Evolutionary conservation across 2,329 filamentous ascomycete genomes (phyloP), one percentile per base, ranked within the genome.

Genomic region (Fonsecaea pugnacius): DNA sequence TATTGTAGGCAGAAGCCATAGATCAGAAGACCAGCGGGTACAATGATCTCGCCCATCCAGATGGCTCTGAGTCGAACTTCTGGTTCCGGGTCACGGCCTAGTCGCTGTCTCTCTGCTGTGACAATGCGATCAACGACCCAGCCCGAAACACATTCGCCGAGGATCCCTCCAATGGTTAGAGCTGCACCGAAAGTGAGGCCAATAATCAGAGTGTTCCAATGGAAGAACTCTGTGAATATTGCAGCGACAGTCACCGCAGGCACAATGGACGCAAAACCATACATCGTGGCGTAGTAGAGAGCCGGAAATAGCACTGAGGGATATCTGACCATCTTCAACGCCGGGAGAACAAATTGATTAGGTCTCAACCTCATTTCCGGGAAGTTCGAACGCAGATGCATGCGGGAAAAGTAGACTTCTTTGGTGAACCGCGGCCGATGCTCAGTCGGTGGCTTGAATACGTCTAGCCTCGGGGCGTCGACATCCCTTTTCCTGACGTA

Each of bases 221-320:
- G 68, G 64, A 74, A 75, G n/a, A 65, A 63, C 50, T 70, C 61
- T 8, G 68, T 58, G 64, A 75, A 75, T 27, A 74, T 73, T 36
- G 70, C 69, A 8, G 74, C 72, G 18, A 73, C 73, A 2, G 74
- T 75, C 2, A 75, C 74, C 14, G 74, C 74, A 9, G 73, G 72
- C 9, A 75, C 67, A 38, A 75, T 74, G 32, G 70, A 71, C 8
- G 72, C 71, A 59, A 75, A 75, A 24, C 72, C 74, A 60, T 74
- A 76, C 62, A 72, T 69, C 6, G 72, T 67, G 12, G 67, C 67
- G 60, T 75, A 76, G 59, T 75, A 76, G 4, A 75, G 60, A 1
- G 70, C 72, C 1, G 74, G 72, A 58, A 75, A 73, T 7, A 75
- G 63, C 8, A 75, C 72, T 7, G 69, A 72, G 1, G 74, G 73